Evolutionary conservation across 2,329 filamentous ascomycete species (phyloP), one percentile per base, ranked within the genome.

Genomic region (Sporothrix brasiliensis): DNA sequence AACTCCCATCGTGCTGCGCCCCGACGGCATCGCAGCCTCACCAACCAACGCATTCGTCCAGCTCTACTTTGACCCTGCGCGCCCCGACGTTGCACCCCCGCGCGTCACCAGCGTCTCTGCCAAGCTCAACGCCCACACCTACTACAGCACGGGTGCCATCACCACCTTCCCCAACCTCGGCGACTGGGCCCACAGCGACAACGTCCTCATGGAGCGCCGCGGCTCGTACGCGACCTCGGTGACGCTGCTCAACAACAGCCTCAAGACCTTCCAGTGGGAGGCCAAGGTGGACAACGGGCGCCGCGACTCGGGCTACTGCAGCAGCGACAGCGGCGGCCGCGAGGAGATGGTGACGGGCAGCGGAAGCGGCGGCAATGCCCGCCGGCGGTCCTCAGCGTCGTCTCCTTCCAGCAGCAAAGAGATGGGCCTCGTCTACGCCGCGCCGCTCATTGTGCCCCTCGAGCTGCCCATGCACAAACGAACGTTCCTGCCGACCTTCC

Each of bases 401-500:
- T 30, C 50, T 13, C n/a, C 41, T 9, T 6, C 61, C 41, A 6
- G 19, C 41, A 14, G 47, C 19, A 67, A 68, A 9, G 61, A 61
- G 2, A 16, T 78, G 14, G 77, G 78, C 1, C 72, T 82, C 73
- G 77, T 76, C 72, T 80, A 86, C 75, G 78, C 79, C 0, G 77
- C 85, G 0, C 77, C 77, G 4, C 73, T 88, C 11, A 77, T 81
- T 54, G 76, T 88, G 0, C 85, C 86, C 0, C 78, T 88, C 71
- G 76, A 77, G 19, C 76, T 88, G 44, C 84, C 85, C 4, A 76
- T 79, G 10, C 76, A 78, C 39, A 83, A 81, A 75, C 85, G 83
- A 76, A 79, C 82, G 10, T 86, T 87, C 73, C 73, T 88, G 27
- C 86, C 86, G 0, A 85, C 84, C 5, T 88, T 88, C 75, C 85